A percentile compares a stretch with the other conserved stretches of the same genome.
Evolutionary conservation across 2,329 filamentous ascomycete species (phyloP).

Genomic region (Hypoxylon sp.): DNA sequence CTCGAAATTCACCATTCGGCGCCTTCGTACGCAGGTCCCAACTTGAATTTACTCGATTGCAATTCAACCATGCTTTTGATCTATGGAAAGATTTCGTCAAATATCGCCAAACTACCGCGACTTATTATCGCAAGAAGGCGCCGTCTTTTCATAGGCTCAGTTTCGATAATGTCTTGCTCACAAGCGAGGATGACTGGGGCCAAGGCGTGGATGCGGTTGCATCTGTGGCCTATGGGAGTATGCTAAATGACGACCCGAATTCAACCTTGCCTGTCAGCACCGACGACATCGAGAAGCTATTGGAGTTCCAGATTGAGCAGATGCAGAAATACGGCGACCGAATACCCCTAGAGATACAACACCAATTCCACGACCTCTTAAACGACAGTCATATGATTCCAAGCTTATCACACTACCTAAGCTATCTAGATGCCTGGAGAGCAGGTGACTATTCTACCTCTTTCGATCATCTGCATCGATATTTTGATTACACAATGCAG

Average conservation of each 20-base stretch:
- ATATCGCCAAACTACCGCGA: constrained; percentile 79
- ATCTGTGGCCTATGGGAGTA: constrained; percentile 61
- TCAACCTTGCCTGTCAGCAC: constrained; percentile 67
- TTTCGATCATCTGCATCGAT: constrained; percentile 90
- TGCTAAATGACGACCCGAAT: constrained; percentile 55
- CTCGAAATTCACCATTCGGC: constrained; percentile 80
- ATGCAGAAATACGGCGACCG: constrained; percentile 85
- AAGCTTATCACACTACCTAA: constrained; percentile 78
- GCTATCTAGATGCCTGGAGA: constrained; percentile 91
- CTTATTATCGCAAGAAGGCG: constrained; percentile 70
- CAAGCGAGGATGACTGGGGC: constrained; percentile 61
- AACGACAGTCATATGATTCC: constrained; percentile 73
- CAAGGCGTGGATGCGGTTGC: constrained; percentile 56
- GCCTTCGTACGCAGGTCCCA: constrained; percentile 78
- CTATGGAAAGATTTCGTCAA: constrained; percentile 85
- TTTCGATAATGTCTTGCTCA: constrained; percentile 65
- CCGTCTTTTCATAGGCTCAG: constrained; percentile 64
- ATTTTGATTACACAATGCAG: constrained; percentile 97
- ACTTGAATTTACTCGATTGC: constrained; percentile 81
- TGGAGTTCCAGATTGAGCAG: constrained; percentile 89
- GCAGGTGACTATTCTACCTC: constrained; percentile 89
- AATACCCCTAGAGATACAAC: constrained; percentile 76
- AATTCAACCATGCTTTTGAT: constrained; percentile 79
- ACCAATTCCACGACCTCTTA: constrained; percentile 74
- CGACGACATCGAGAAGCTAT: constrained; percentile 79